Conservation (phyloP, 805 yeast genomes). For the Ogataea zsoltii region DNA sequence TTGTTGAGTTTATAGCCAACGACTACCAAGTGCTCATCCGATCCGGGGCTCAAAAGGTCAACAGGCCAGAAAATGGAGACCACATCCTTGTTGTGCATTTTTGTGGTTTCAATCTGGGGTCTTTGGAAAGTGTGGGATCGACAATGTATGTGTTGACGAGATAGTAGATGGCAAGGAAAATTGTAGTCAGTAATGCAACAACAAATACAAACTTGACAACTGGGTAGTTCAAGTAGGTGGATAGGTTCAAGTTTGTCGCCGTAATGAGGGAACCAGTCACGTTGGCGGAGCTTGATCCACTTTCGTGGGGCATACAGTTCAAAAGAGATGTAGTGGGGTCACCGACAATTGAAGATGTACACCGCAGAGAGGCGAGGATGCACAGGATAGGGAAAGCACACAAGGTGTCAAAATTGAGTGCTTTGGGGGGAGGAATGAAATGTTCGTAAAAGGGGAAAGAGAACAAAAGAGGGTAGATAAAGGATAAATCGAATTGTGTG, state of each 20-base stretch:
- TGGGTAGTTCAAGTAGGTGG: not conserved
- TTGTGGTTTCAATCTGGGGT: not conserved
- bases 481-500: too few species aligned
- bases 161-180: not conserved
- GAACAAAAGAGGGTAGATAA: too few species aligned
- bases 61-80: constrained; percentile 34
- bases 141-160: constrained; percentile 10
- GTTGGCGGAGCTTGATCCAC: constrained; percentile 2
- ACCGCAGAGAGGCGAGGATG: too few species aligned
- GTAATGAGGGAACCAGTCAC: not conserved
- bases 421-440: too few species aligned
- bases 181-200: not conserved
- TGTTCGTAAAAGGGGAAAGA: too few species aligned
- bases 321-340: not conserved
- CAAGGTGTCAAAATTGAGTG: too few species aligned
- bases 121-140: constrained; percentile 1
- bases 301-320: constrained; percentile 1
- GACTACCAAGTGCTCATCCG: constrained; percentile 18
- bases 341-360: too few species aligned
- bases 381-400: too few species aligned
- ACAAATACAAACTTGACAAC: not conserved
- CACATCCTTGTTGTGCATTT: constrained; percentile 1
- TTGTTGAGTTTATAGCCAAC: constrained; percentile 30
- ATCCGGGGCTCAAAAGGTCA: constrained; percentile 20
- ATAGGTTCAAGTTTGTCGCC: too few species aligned